Evolutionary conservation across 1,284 basidiomycete species (phyloP), one percentile per base, ranked within the genome.

Genomic region (Naganishia liquefaciens): DNA sequence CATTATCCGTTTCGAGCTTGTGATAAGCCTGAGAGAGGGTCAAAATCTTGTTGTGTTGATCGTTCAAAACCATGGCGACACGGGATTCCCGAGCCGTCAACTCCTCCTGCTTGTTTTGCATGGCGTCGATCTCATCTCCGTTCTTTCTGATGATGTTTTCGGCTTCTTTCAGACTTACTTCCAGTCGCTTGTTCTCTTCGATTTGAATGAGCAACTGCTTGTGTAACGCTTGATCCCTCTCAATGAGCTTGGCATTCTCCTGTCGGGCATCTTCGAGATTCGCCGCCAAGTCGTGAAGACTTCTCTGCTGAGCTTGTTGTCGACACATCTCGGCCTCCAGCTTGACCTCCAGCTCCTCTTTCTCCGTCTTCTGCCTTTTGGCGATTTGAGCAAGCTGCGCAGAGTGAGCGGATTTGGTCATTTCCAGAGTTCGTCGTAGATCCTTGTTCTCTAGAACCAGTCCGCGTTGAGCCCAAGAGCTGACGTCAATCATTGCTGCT

Each of bases 381-480:
- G 21, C 39, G 30, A 60, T 60, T 27, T 60, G 57, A 39, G 46
- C 46, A 37, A 60, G 57, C 9, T 60, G 57, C n/a, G 57, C 57
- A 13, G 57, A 39, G 42, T 60, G 57, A 39, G 33, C 57, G 25
- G 57, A 60, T 39, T 60, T 60, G 57, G 47, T 47, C 57, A 60
- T 60, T n/a, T 60, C 57, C 6, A 60, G 57, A 7, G 57, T 50
- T 9, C 57, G 57, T 17, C 57, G 46, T 25, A 60, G 46, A 27
- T 60, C 57, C 21, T 60, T 60, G 57, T 60, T 60, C 47, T 60
- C 57, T 9, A 60, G 30, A 1, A 60, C 57, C 46, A 60, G 57
- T 46, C 57, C 57, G 33, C 57, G 27, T 19, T 60, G 57, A 19
- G 57, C 57, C 57, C 57, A 60, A 6, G 57, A 49, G 11, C 57